Base-by-base conservation (phyloP, 768 basidiomycete genomes). In the Auriscalpium microsporum region DNA sequence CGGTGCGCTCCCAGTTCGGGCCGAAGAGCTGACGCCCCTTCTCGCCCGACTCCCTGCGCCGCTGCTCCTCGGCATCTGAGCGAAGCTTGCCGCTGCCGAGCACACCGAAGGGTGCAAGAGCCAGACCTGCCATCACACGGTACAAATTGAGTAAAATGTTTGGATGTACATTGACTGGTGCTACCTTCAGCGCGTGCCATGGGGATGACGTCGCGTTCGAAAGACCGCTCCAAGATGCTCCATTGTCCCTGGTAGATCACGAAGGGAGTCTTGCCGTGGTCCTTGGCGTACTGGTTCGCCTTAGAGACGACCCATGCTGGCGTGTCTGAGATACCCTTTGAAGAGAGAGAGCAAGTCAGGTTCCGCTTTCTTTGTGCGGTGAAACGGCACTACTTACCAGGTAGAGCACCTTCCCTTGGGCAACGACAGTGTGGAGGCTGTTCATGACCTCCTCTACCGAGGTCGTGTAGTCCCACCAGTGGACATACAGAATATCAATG, bases 401-500 rank as follows among this genome's bases (percentile, higher is more conserved):
- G 63, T 75, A 75, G 10, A 74, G 67, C 14, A 75, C 71, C 61
- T 77, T 75, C 42, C 74, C 73, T n/a, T 59, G 46, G 19, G 60
- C 64, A 57, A 78, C 74, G 38, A 76, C 64, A 42, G 67, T 62
- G 58, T 77, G 69, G 11, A 78, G 62, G 10, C 58, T 56, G 37
- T 71, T 70, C 75, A 78, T 75, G 44, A 77, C 53, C 58, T 77
- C 76, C 46, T 70, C 68, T 45, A 78, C 66, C 16, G 67, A 64
- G n/a, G 72, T 72, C 1, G 71, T 60, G 56, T 70, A 74, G 58
- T 76, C 75, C 75, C 74, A 70, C 63, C 67, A 72, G 59, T 76
- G 75, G 1, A 77, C 48, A 62, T 77, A 77, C 19, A 77, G 62
- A 33, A 78, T 62, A 56, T 78, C 77, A 54, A 78, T 70, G 61